Percentiles rank a stretch among this genome's conserved stretches.
These are phyloP conservation scores for Guillardia theta DNA, from an alignment of 78 protist genomes.

Conservation along the genomic window DNA sequence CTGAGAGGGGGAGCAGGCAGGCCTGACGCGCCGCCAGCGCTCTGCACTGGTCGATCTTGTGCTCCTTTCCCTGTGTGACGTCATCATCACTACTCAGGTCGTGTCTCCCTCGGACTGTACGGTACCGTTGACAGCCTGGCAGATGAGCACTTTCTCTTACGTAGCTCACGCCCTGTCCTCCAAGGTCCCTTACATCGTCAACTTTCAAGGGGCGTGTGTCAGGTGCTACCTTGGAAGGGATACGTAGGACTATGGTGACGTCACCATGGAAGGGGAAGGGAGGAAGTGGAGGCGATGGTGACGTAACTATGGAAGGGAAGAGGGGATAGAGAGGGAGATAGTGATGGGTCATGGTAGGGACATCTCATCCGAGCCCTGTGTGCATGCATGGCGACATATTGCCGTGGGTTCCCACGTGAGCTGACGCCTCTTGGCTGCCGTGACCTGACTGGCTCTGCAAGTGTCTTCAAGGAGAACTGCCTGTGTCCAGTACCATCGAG, in stretches of 20 bases:
- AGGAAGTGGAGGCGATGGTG: too few species aligned
- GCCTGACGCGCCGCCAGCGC: too few species aligned
- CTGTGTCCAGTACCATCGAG: neutral
- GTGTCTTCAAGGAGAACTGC: neutral
- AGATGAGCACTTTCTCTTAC: slow-evolving; percentile 36
- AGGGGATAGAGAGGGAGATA: too few species aligned
- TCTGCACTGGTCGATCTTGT: neutral
- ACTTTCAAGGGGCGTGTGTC: slow-evolving; percentile 4
- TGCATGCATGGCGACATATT: neutral
- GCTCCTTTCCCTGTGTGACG: neutral
- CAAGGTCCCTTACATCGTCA: neutral
- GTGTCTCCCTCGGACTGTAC: neutral
- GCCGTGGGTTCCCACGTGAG: neutral
- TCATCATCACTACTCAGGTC: neutral
- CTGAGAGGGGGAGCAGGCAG: too few species aligned
- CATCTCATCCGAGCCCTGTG: slow-evolving; percentile 26
- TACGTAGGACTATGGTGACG: too few species aligned
- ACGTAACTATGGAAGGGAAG: too few species aligned
- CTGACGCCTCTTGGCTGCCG: neutral
- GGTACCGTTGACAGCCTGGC: neutral
- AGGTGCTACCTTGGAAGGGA: too few species aligned
- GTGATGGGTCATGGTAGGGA: too few species aligned
- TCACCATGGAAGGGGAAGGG: too few species aligned
- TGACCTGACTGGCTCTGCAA: neutral
- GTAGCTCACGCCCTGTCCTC: slow-evolving; percentile 1